Conservation (phyloP, 2,329 filamentous ascomycete genomes). For the Decorospora gaudefroyi region DNA sequence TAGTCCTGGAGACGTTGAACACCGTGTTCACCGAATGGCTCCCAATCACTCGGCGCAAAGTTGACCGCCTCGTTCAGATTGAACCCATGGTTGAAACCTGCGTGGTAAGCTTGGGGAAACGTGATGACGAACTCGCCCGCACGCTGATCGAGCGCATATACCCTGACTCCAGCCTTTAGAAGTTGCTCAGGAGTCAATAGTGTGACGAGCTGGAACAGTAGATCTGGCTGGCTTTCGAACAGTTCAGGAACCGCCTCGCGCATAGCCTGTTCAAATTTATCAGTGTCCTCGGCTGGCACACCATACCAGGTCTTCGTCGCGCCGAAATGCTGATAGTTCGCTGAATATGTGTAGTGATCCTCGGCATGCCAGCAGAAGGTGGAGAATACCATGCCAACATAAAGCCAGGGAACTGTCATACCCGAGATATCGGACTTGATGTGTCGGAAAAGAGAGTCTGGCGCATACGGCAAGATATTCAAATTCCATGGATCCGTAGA, state of each 20-base stretch:
- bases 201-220: slow-evolving; percentile 96
- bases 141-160: slow-evolving; percentile 93
- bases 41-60: slow-evolving; percentile 94
- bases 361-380: slow-evolving; percentile 99
- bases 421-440: slow-evolving; percentile 98
- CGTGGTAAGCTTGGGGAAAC: slow-evolving; percentile 95
- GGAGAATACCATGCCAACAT: slow-evolving; percentile 99
- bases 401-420: slow-evolving; percentile 99
- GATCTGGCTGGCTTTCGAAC: slow-evolving; percentile 94
- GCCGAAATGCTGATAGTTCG: slow-evolving; percentile 98
- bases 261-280: slow-evolving; percentile 96
- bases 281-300: slow-evolving; percentile 88
- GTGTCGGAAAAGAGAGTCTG: slow-evolving; percentile 90
- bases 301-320: slow-evolving; percentile 99
- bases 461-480: slow-evolving; percentile 86
- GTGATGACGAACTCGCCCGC: slow-evolving; percentile 96
- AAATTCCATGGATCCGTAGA: slow-evolving; percentile 94
- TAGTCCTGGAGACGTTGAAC: slow-evolving; percentile 87
- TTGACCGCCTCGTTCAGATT: slow-evolving; percentile 99
- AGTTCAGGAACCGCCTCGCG: slow-evolving; percentile 90
- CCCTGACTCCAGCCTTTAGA: slow-evolving; percentile 87
- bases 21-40: slow-evolving; percentile 83
- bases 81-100: slow-evolving; percentile 96
- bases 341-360: slow-evolving; percentile 96
- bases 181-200: slow-evolving; percentile 90